Evolutionary conservation across 306 rosid species (phyloP), one percentile per base, ranked within the genome.

Genomic region (Quercus wislizeni): DNA sequence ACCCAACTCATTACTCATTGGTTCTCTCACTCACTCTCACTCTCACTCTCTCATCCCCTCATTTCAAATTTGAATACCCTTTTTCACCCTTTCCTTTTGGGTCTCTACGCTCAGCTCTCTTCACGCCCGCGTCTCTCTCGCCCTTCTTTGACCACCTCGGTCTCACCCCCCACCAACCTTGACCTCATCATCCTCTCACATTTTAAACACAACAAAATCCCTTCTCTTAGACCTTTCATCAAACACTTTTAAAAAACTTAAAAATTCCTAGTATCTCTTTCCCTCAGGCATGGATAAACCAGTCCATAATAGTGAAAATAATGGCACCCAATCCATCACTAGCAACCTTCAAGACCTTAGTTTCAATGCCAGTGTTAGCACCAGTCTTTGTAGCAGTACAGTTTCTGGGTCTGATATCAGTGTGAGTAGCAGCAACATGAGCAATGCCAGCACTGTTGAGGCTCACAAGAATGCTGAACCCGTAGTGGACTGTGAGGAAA

Each of bases 141-240:
- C 82, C 59, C 81, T 68, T 77, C 89, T 83, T 84, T 89, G 88
- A 89, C 90, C 86, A 71, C 92, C 92, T 88, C 88, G 90, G 82
- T 86, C 90, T 20, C 79, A 63, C 78, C 70, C 82, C 82, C 84
- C 77, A 12, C 57, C 76, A 75, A 72, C 67, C 80, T 77, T 84
- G 85, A 87, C 88, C 88, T 67, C 61, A 74, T 31, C 55, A 30
- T 61, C 15, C 62, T 41, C 54, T 49, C 46, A 33, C 38, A 20
- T 64, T 54, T 56, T 78, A 56, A 73, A 68, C 63, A 59, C 69
- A 0, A 41, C 46, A 8, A 41, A 54, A 55, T 11, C 27, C 65
- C 61, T 54, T 81, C 69, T 68, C 30, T 65, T 12, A 9, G 17
- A 30, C 41, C 73, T 55, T 87, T 70, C 74, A 21, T 70, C 82